Conservation (phyloP, 345 rosid species). For the Microthlaspi erraticum region DNA sequence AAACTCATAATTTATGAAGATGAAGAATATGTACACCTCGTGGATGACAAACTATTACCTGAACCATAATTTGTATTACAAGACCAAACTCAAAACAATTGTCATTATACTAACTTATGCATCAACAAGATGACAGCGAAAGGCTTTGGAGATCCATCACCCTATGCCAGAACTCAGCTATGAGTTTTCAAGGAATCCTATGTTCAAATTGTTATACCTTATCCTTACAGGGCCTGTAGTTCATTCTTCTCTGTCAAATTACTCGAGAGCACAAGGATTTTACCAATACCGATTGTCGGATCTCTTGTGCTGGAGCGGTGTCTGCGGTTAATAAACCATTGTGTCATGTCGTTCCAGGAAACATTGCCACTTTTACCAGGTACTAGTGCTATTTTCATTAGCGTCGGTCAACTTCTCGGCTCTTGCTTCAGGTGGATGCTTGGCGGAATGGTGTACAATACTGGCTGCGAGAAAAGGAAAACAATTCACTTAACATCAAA, state of each 20-base stretch:
- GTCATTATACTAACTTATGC: conserved; percentile 23
- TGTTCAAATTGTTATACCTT: conserved; percentile 32
- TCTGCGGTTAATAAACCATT: conserved; percentile 26
- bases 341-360: conserved; percentile 22
- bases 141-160: conserved; percentile 26
- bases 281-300: conserved; percentile 10
- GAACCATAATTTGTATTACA: conserved; percentile 33
- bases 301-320: conserved; percentile 27
- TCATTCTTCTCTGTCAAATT: conserved; percentile 24
- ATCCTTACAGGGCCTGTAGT: conserved; percentile 16
- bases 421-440: conserved; percentile 85
- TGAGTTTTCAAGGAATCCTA: conserved; percentile 14
- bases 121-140: conserved; percentile 28
- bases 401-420: conserved; percentile 66
- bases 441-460: conserved; percentile 52
- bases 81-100: conserved; percentile 26
- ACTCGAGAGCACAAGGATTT: conserved; percentile 23
- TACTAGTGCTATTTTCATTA: conserved; percentile 15
- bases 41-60: conserved; percentile 8
- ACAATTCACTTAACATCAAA: conserved; percentile 30
- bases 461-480: conserved; percentile 50
- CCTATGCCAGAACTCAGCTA: conserved; percentile 12
- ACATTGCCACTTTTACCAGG: conserved; percentile 21
- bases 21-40: not conserved
- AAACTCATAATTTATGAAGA: not conserved